Conservation (phyloP, 2,329 filamentous ascomycete species). For the Fusarium keratoplasticum region DNA sequence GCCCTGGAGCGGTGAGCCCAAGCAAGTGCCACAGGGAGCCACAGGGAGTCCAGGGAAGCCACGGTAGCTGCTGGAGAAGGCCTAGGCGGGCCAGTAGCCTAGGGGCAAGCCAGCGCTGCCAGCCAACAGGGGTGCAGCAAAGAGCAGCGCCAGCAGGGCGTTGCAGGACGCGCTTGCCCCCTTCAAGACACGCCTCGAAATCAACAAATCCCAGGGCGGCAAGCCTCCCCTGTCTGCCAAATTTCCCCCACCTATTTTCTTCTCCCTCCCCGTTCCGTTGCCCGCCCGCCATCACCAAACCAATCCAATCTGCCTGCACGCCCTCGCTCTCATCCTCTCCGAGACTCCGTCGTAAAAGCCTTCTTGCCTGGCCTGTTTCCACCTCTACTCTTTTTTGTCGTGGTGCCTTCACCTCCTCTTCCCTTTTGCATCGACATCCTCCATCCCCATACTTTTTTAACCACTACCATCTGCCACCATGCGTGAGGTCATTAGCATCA, state of each 20-base stretch:
- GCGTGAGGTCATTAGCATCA: constrained; percentile 99
- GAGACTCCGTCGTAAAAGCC: constrained; percentile 45
- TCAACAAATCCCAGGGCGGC: constrained; percentile 54
- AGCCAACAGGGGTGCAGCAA: constrained; percentile 35
- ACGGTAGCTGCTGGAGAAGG: constrained; percentile 15
- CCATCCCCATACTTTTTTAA: constrained; percentile 39
- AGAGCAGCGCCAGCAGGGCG: constrained; percentile 36
- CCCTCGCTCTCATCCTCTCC: constrained; percentile 44
- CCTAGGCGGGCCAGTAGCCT: constrained; percentile 7
- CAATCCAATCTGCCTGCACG: constrained; percentile 34
- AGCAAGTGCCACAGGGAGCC: constrained; percentile 20
- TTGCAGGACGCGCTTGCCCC: constrained; percentile 51
- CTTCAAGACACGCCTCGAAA: constrained; percentile 50
- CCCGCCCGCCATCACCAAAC: constrained; percentile 42
- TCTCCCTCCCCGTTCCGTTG: constrained; percentile 42
- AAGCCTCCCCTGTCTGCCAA: constrained; percentile 54
- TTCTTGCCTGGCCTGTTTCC: constrained; percentile 43
- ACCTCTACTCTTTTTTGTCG: constrained; percentile 29
- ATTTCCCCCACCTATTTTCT: constrained; percentile 62
- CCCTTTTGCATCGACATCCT: constrained; percentile 49
- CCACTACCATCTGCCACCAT: constrained; percentile 69
- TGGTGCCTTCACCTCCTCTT: constrained; percentile 42
- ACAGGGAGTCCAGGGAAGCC: constrained; percentile 18
- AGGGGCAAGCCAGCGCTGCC: constrained; percentile 14
- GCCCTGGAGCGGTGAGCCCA: constrained; percentile 36